phyloP scores from a whole-genome alignment of 2,329 filamentous ascomycete species.

The Rugonectria rugulosa region DNA sequence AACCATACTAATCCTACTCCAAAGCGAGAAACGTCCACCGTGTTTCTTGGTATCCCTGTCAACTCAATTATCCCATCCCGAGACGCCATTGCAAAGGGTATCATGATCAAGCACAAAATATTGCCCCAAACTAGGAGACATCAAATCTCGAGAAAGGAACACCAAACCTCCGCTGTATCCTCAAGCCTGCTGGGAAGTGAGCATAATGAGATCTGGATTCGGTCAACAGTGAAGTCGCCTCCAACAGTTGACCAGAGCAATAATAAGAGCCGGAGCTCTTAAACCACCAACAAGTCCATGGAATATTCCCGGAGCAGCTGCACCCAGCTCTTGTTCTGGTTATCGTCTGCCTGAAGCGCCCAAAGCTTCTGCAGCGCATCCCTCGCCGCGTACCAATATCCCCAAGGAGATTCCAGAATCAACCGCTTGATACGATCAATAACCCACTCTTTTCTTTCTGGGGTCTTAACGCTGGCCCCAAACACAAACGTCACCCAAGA shows the following conservation, averaged over 20 bases:
- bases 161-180: neutral
- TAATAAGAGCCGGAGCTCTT: slow-evolving; percentile 16
- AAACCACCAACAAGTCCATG: slow-evolving; percentile 54
- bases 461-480: slow-evolving; percentile 58
- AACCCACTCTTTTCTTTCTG: slow-evolving; percentile 55
- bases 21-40: no score
- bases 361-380: slow-evolving; percentile 55
- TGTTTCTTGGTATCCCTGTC: neutral
- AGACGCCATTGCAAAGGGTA: neutral
- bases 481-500: slow-evolving; percentile 65
- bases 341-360: slow-evolving; percentile 46
- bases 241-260: no score
- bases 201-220: neutral
- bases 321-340: slow-evolving; percentile 49
- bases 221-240: neutral
- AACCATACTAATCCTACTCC: neutral
- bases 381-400: slow-evolving; percentile 56
- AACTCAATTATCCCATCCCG: neutral
- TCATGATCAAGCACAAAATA: neutral
- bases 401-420: slow-evolving; percentile 55
- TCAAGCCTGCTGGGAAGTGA: neutral
- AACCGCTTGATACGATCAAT: slow-evolving; percentile 53
- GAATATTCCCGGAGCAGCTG: slow-evolving; percentile 51
- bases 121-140: slow-evolving; percentile 2
- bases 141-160: neutral